These are phyloP conservation scores for Claviceps sp. DNA, from an alignment of 2,329 filamentous ascomycete species.

Conservation along the genomic window DNA sequence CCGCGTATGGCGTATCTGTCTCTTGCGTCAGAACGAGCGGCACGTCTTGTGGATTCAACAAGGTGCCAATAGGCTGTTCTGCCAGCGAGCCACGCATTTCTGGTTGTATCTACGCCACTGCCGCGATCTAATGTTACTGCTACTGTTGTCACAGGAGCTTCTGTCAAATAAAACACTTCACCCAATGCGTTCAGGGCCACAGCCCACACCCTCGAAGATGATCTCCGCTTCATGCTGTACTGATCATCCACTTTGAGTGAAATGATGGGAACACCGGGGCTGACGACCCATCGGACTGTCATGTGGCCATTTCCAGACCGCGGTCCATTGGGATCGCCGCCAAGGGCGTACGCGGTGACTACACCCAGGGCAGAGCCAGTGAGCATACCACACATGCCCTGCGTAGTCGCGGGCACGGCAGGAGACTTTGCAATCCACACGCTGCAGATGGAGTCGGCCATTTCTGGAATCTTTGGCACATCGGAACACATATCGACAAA, in stretches of 20 bases:
- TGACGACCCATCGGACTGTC: slow-evolving; percentile 79
- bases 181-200: slow-evolving; percentile 87
- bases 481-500: slow-evolving; percentile 52
- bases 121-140: slow-evolving; percentile 28
- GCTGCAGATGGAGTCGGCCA: slow-evolving; percentile 58
- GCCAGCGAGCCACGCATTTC: slow-evolving; percentile 67
- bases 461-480: slow-evolving; percentile 61
- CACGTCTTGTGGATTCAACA: slow-evolving; percentile 62
- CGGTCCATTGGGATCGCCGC: slow-evolving; percentile 41
- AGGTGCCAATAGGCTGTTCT: slow-evolving; percentile 70
- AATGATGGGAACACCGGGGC: slow-evolving; percentile 85
- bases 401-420: slow-evolving; percentile 55
- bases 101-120: slow-evolving; percentile 42
- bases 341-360: slow-evolving; percentile 69
- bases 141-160: slow-evolving; percentile 42
- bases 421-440: slow-evolving; percentile 85
- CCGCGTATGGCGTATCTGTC: slow-evolving; percentile 54
- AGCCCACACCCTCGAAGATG: slow-evolving; percentile 69
- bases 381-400: slow-evolving; percentile 69
- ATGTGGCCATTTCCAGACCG: slow-evolving; percentile 61
- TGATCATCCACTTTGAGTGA: slow-evolving; percentile 72
- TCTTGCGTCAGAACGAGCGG: slow-evolving; percentile 58
- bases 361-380: slow-evolving; percentile 74
- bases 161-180: slow-evolving; percentile 74
- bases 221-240: slow-evolving; percentile 58